Percentiles rank a stretch among this genome's conserved stretches.
Evolutionary conservation across 1,139 yeast species (phyloP).

Genomic region (Scheffersomyces segobiensis): DNA sequence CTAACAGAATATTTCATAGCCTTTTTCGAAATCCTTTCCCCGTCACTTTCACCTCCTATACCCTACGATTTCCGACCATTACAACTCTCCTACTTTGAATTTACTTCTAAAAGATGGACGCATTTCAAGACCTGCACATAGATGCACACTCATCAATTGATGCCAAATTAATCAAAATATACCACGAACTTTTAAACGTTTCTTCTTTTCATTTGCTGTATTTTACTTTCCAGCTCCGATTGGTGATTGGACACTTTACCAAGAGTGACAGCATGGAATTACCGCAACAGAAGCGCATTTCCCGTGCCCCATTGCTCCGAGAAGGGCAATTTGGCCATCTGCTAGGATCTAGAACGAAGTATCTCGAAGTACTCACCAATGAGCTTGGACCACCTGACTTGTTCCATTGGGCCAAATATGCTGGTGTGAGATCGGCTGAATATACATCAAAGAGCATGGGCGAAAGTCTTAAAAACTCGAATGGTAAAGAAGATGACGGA

Average conservation of each 20-base stretch:
- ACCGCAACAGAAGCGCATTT: conserved; percentile 1
- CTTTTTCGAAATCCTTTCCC: no score
- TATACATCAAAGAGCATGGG: conserved; percentile 27
- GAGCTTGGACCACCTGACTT: conserved; percentile 40
- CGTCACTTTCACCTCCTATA: not conserved
- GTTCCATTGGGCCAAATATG: conserved; percentile 41
- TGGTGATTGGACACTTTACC: not conserved
- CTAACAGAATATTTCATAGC: no score
- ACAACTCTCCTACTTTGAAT: not conserved
- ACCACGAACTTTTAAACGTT: not conserved
- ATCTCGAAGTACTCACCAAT: conserved; percentile 13
- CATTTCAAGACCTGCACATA: not conserved
- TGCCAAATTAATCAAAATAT: not conserved
- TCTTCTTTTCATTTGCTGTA: not conserved
- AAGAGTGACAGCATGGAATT: not conserved
- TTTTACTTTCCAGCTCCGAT: not conserved
- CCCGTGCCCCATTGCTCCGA: conserved; percentile 14
- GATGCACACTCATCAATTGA: not conserved
- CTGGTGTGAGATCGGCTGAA: conserved; percentile 31
- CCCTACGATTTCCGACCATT: not conserved
- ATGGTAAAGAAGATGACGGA: conserved; percentile 33
- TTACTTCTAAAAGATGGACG: not conserved
- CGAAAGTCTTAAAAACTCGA: conserved; percentile 7
- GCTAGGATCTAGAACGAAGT: conserved; percentile 22
- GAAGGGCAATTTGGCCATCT: conserved; percentile 32